Conservation (phyloP, 2,329 filamentous ascomycete genomes). For the Fusarium transvaalense region DNA sequence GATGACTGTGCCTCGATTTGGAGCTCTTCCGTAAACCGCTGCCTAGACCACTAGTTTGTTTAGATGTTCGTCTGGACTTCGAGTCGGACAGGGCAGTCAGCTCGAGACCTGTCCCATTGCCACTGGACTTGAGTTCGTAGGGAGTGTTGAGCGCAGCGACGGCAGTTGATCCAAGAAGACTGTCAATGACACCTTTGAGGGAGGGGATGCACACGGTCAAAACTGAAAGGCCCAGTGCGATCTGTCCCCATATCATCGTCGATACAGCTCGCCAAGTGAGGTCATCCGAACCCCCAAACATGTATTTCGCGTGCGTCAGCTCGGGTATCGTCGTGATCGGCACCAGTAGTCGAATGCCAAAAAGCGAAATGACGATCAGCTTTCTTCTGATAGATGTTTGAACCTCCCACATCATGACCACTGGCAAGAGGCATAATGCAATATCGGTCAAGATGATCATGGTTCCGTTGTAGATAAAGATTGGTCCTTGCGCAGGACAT, state of each 20-base stretch:
- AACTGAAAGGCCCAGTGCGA: constrained; percentile 37
- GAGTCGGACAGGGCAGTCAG: constrained; percentile 28
- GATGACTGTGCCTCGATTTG: constrained; percentile 7
- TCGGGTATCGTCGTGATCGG: constrained; percentile 39
- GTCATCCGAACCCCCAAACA: constrained; percentile 32
- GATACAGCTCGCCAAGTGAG: constrained; percentile 35
- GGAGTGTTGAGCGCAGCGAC: constrained; percentile 40
- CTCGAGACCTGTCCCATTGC: constrained; percentile 34
- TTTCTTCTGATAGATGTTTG: constrained; percentile 40
- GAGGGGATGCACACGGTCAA: constrained; percentile 45
- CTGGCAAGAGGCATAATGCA: constrained; percentile 29
- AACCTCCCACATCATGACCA: constrained; percentile 46
- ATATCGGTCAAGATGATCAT: constrained; percentile 39
- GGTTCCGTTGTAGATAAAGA: constrained; percentile 37
- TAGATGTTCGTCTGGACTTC: constrained; percentile 16
- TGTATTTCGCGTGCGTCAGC: constrained; percentile 24
- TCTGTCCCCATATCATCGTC: constrained; percentile 41
- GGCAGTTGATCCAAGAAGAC: constrained; percentile 33
- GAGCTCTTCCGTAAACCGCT: constrained; percentile 11
- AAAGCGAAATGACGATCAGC: constrained; percentile 34
- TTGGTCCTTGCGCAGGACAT: constrained; percentile 27
- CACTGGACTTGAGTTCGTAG: constrained; percentile 42
- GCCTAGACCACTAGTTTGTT: constrained; percentile 1
- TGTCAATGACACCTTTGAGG: constrained; percentile 44
- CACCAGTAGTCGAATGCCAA: constrained; percentile 42